Conservation (phyloP, 768 basidiomycete species). For the Crassisporium funariophilum region DNA sequence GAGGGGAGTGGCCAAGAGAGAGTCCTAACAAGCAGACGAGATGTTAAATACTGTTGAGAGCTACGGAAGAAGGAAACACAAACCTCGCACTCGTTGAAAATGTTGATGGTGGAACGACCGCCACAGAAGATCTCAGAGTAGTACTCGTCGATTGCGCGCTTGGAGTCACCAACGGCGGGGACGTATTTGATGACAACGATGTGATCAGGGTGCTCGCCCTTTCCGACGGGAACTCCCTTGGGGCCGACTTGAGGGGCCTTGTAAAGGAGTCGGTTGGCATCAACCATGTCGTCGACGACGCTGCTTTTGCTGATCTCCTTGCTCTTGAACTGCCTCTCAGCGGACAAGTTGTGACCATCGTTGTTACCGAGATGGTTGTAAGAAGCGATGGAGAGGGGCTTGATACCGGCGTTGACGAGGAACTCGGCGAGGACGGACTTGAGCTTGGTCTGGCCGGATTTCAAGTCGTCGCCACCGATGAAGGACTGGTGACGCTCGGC, state of each 20-base stretch:
- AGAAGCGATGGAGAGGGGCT: slow-evolving; percentile 93
- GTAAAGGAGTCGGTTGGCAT: slow-evolving; percentile 85
- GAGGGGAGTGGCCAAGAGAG: slow-evolving; percentile 92
- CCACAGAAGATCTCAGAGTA: slow-evolving; percentile 98
- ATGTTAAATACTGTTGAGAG: slow-evolving; percentile 1
- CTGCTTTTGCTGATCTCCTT: slow-evolving; percentile 98
- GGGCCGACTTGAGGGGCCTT: slow-evolving; percentile 69
- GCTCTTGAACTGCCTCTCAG: slow-evolving; percentile 92
- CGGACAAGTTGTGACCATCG: slow-evolving; percentile 89
- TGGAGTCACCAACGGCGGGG: slow-evolving; percentile 94
- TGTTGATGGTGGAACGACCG: slow-evolving; percentile 90
- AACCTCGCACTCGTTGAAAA: slow-evolving; percentile 97
- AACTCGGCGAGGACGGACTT: slow-evolving; percentile 98
- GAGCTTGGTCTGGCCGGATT: slow-evolving; percentile 97
- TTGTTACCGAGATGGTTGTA: slow-evolving; percentile 99
- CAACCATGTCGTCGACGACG: slow-evolving; percentile 98
- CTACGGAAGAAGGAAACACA: slow-evolving; percentile 17
- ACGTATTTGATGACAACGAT: slow-evolving; percentile 97
- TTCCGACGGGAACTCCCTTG: slow-evolving; percentile 54
- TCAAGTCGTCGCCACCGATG: slow-evolving; percentile 97
- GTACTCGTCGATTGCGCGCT: slow-evolving; percentile 99
- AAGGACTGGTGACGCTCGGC: slow-evolving; percentile 88
- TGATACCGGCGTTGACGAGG: slow-evolving; percentile 98
- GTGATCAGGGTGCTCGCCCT: slow-evolving; percentile 98
- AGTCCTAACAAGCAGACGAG: slow-evolving; percentile 59